A percentile compares a stretch with the other conserved stretches of the same genome.
Evolutionary conservation across 2,329 filamentous ascomycete species (phyloP).

Genomic region (Aspergillus puulaauensis): DNA sequence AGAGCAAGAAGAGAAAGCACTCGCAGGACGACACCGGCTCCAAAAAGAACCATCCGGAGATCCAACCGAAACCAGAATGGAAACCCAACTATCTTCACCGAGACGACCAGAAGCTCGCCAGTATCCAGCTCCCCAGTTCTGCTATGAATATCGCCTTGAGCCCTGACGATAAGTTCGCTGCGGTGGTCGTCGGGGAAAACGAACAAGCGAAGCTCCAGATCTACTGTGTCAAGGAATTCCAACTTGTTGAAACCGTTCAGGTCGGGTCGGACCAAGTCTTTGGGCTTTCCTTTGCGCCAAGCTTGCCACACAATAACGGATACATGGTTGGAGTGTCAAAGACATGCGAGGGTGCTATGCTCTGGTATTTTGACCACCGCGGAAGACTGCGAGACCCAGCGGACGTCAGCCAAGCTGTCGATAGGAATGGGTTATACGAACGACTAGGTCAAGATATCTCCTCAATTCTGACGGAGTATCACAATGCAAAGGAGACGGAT

Average conservation of each 20-base stretch:
- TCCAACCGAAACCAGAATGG: background rate
- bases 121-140: background rate
- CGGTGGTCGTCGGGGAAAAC: background rate
- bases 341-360: too few species aligned
- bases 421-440: too few species aligned
- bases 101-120: background rate
- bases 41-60: background rate
- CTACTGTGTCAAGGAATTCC: accelerated
- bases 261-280: background rate
- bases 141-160: background rate
- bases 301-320: background rate
- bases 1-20: background rate
- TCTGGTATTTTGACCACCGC: too few species aligned
- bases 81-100: background rate
- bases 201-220: background rate
- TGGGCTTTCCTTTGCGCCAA: background rate
- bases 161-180: background rate
- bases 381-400: too few species aligned
- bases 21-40: background rate
- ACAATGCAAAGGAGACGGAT: too few species aligned
- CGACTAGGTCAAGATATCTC: too few species aligned
- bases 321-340: too few species aligned
- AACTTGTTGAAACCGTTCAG: background rate
- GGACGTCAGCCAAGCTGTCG: too few species aligned
- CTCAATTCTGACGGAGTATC: too few species aligned